These are phyloP conservation scores for Hanseniaspora clermontiae DNA, from an alignment of 805 yeast genomes.

Conservation along the genomic window DNA sequence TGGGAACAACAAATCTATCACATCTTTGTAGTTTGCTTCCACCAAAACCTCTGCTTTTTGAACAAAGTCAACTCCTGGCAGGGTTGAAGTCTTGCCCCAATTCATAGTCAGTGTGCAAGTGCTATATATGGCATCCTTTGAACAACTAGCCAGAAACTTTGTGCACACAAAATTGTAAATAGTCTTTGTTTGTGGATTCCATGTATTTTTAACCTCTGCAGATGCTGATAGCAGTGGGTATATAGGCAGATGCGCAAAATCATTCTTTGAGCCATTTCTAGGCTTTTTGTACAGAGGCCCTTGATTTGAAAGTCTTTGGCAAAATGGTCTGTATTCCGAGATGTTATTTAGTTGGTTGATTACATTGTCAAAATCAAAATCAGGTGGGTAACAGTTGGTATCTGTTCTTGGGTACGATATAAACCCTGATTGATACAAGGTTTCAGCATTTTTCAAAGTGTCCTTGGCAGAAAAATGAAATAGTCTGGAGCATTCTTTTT, in stretches of 20 bases:
- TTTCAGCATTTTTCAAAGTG: constrained; percentile 69
- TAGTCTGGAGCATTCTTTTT: constrained; percentile 65
- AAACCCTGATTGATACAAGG: constrained; percentile 70
- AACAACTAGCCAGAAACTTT: constrained; percentile 82
- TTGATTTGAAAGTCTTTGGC: constrained; percentile 26
- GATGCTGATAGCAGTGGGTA: constrained; percentile 52
- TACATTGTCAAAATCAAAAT: constrained; percentile 55
- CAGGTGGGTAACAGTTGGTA: constrained; percentile 70
- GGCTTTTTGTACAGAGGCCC: constrained; percentile 43
- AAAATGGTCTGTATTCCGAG: constrained; percentile 65
- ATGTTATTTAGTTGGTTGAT: constrained; percentile 46
- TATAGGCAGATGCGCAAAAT: constrained; percentile 96
- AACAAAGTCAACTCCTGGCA: constrained; percentile 45
- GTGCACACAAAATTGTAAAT: constrained; percentile 81
- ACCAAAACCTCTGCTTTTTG: constrained; percentile 64
- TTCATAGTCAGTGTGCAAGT: constrained; percentile 46
- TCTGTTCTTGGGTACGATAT: constrained; percentile 96
- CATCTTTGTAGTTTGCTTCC: constrained; percentile 53
- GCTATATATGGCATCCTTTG: constrained; percentile 76
- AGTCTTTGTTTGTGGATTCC: constrained; percentile 38
- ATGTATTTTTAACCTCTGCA: constrained; percentile 14
- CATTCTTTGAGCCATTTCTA: constrained; percentile 70
- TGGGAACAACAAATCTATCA: not conserved
- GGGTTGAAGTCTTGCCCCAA: constrained; percentile 42
- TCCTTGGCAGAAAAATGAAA: constrained; percentile 70